These are phyloP conservation scores for Trapa incisa DNA, from an alignment of 345 rosid species.

Conservation along the genomic window DNA sequence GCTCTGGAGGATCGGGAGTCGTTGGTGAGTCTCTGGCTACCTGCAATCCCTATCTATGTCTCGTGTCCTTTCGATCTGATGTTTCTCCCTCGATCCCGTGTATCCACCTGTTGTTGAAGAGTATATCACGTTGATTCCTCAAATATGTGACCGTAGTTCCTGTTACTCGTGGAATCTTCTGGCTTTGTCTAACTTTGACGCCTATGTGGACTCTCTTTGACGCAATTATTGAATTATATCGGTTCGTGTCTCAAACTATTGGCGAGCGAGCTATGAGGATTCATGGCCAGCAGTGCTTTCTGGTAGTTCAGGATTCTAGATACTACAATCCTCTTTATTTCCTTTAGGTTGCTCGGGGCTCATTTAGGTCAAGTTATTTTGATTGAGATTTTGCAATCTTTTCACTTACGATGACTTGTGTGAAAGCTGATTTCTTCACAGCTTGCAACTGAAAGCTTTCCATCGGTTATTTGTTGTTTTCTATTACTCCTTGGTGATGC, in stretches of 20 bases:
- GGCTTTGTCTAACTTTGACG: background rate
- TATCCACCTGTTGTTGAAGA: background rate
- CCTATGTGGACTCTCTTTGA: background rate
- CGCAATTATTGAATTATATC: background rate
- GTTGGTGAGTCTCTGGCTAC: slow-evolving; percentile 3
- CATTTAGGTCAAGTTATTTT: background rate
- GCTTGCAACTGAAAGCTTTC: background rate
- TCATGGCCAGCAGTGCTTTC: background rate
- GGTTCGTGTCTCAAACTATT: background rate
- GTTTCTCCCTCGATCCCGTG: background rate
- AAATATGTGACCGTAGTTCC: background rate
- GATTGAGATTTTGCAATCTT: background rate
- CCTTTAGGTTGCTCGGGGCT: background rate
- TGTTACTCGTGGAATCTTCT: background rate
- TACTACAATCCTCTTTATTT: background rate
- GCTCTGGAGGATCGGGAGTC: slow-evolving; percentile 9
- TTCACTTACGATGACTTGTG: background rate
- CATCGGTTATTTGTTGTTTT: background rate
- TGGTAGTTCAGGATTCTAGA: no score
- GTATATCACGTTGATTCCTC: background rate
- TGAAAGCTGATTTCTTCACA: background rate
- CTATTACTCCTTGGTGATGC: background rate
- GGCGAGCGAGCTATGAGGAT: background rate
- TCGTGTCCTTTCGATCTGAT: background rate
- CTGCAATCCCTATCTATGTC: background rate